Base-by-base conservation (phyloP, 352 stramenopile species). In the Pythium guiyangense region DNA sequence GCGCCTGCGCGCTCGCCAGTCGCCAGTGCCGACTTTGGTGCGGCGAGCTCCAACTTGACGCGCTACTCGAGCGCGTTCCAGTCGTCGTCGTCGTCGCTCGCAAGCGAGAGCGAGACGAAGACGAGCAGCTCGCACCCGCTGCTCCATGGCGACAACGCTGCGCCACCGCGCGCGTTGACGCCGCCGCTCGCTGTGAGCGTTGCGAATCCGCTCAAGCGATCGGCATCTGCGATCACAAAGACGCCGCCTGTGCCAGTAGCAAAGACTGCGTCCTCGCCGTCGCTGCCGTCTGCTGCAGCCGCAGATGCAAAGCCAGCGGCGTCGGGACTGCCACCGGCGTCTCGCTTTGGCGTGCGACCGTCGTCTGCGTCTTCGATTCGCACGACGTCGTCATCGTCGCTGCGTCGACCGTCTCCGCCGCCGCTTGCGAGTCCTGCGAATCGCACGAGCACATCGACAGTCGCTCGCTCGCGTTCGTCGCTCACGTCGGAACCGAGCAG, bases 211-310 rank as follows among this genome's bases (percentile, higher is more conserved):
- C 43, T 74, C 22, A 74, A 74, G 27, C 64, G 67, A 26, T 54
- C 67, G 22, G 67, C 67, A 9, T 60, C 67, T 35, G 53, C 64
- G 4, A 74, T 74, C 17, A 55, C 67, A 10, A 70, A 66, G 54
- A 74, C 67, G 14, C 64, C 64, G 18, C 57, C 67, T 9, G 37
- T 62, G 12, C 54, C 48, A 6, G 25, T 62, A 8, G 40, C 59
- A 20, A 57, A 52, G 40, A 34, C 58, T 8, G 26, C 52, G 3
- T 40, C 46, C 15, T 11, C 58, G 34, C 25, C 31, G 45, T 48
- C 47, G n/a, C 42, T 40, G 20, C 10, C 55, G 6, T 35, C 52
- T 6, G 18, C 54, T 10, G 42, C 31, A 49, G 26, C 35, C 18
- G 22, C 26, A 6, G 47, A 50, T 35, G 44, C 14, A 12, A 59